These are phyloP conservation scores for Caryopteris hybrid DNA, from an alignment of 305 asterid species.

Conservation along the genomic window DNA sequence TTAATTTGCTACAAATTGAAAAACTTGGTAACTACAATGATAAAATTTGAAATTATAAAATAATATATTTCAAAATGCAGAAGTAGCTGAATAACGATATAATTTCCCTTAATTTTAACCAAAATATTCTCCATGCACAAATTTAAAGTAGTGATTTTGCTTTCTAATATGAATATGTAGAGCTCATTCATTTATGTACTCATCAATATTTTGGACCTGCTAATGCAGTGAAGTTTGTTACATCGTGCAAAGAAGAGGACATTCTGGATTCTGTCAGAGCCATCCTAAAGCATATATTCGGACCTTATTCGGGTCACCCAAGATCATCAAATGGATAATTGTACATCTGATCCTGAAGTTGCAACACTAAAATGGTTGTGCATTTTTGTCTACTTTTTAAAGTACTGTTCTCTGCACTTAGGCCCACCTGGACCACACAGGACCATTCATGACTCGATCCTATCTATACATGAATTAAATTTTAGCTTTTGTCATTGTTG, in stretches of 20 bases:
- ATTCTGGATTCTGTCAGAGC: constrained; percentile 33
- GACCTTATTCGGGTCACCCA: constrained; percentile 23
- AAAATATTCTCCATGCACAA: neutral
- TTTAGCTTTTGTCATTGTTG: constrained; percentile 12
- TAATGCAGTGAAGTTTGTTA: constrained; percentile 46
- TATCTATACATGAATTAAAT: constrained; percentile 19
- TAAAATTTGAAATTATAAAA: too few species aligned
- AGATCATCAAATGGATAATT: neutral
- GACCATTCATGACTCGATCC: constrained; percentile 12
- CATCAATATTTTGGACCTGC: neutral
- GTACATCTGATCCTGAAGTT: neutral
- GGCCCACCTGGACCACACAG: constrained; percentile 20
- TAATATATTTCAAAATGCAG: neutral
- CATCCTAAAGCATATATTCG: constrained; percentile 48
- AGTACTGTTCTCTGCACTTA: neutral
- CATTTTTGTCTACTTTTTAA: constrained; percentile 12
- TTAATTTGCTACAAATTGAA: neutral
- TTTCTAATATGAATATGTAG: neutral
- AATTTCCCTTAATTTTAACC: neutral
- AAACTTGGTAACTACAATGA: neutral
- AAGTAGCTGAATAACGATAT: too few species aligned
- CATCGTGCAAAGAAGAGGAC: constrained; percentile 53
- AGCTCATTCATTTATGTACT: neutral
- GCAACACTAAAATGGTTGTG: neutral
- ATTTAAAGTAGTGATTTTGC: neutral